Conservation (phyloP, 164 flowering plant species). For the Umbilicus rupestris region DNA sequence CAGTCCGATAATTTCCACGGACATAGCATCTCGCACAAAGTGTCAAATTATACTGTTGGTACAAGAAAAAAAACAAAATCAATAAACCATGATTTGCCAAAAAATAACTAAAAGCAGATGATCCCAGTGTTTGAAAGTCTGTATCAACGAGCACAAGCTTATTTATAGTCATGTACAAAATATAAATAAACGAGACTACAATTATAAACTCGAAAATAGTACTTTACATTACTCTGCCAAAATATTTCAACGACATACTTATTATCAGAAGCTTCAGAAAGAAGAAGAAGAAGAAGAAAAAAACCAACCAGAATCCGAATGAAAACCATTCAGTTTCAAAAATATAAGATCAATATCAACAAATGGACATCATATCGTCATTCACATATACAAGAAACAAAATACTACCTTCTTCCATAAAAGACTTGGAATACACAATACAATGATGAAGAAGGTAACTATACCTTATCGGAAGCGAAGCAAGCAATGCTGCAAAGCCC, state of each 20-base stretch:
- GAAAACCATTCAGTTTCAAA: neutral
- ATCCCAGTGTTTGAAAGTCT: neutral
- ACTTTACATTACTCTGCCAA: too few species aligned
- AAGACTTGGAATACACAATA: neutral
- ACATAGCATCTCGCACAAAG: constrained; percentile 91
- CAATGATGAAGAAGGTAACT: neutral
- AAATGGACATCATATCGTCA: neutral
- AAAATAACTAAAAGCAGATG: neutral
- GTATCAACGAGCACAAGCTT: neutral
- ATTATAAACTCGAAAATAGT: too few species aligned
- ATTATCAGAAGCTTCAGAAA: neutral
- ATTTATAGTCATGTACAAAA: neutral
- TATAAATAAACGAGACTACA: neutral
- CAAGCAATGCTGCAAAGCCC: constrained; percentile 70
- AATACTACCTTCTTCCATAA: too few species aligned
- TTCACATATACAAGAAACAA: neutral
- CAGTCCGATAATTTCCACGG: constrained; percentile 62
- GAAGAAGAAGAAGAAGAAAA: too few species aligned
- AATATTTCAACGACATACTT: too few species aligned
- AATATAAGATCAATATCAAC: neutral
- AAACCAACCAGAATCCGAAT: neutral
- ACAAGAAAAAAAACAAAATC: constrained; percentile 2
- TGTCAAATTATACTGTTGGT: constrained; percentile 63
- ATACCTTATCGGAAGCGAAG: constrained; percentile 80
- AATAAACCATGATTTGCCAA: neutral